A percentile compares a stretch with the other conserved stretches of the same genome.
phyloP scores from a whole-genome alignment of 2,329 filamentous ascomycete genomes.

The Cladophialophora immunda region DNA sequence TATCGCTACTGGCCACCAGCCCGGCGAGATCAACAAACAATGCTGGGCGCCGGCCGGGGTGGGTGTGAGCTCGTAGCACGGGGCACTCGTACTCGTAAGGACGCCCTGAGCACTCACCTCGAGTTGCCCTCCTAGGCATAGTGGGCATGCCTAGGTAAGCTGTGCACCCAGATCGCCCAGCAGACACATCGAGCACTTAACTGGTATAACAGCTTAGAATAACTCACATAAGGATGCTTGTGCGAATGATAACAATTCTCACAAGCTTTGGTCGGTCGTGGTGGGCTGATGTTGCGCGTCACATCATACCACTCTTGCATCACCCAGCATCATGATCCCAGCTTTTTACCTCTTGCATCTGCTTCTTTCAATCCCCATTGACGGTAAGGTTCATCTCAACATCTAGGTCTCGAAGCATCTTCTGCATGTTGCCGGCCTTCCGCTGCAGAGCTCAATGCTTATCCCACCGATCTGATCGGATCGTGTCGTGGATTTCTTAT shows the following conservation, averaged over 20 bases:
- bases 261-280: neutral
- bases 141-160: neutral
- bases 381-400: neutral
- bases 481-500: neutral
- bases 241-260: neutral
- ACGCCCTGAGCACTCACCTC: neutral
- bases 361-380: neutral
- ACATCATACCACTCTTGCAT: slow-evolving; percentile 22
- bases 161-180: neutral
- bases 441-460: slow-evolving; percentile 5
- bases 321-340: neutral
- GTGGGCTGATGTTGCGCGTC: slow-evolving; percentile 20
- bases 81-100: neutral
- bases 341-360: neutral
- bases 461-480: neutral
- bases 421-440: slow-evolving; percentile 3
- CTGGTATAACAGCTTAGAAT: slow-evolving; percentile 5
- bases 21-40: neutral
- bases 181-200: neutral
- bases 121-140: neutral
- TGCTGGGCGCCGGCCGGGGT: no score
- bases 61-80: no score
- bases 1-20: neutral
- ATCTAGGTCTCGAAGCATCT: neutral
- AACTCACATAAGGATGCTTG: slow-evolving; percentile 18